These are phyloP conservation scores for Colletotrichum theobromicola DNA, from an alignment of 2,329 filamentous ascomycete genomes.

Conservation along the genomic window DNA sequence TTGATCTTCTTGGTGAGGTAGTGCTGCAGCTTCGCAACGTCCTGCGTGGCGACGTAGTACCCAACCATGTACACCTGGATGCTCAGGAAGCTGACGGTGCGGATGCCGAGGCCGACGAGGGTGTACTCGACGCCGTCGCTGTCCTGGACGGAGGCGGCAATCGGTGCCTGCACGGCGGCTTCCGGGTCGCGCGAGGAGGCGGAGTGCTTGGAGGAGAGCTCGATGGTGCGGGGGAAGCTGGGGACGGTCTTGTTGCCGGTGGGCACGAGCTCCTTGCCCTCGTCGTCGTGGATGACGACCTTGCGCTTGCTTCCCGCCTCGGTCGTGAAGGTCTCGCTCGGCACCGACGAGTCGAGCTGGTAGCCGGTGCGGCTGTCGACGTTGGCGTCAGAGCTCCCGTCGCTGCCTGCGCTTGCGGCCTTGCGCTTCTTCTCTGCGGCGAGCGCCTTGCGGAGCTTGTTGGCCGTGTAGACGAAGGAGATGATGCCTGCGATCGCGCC, in stretches of 20 bases:
- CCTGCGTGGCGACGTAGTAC: slow-evolving; percentile 84
- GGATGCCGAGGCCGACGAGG: slow-evolving; percentile 84
- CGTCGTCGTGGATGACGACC: slow-evolving; percentile 68
- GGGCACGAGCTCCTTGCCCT: slow-evolving; percentile 75
- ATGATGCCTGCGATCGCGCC: slow-evolving; percentile 56
- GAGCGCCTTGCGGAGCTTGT: slow-evolving; percentile 52
- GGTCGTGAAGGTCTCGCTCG: slow-evolving; percentile 51
- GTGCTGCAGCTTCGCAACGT: slow-evolving; percentile 81
- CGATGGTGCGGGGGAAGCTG: slow-evolving; percentile 76
- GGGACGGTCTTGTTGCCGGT: slow-evolving; percentile 84
- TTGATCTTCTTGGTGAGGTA: slow-evolving; percentile 79
- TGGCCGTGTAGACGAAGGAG: slow-evolving; percentile 56
- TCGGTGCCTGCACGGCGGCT: slow-evolving; percentile 33
- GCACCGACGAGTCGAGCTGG: slow-evolving; percentile 49
- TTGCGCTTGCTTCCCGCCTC: slow-evolving; percentile 58
- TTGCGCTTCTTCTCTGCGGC: slow-evolving; percentile 33
- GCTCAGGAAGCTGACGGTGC: slow-evolving; percentile 86
- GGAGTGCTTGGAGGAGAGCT: slow-evolving; percentile 52
- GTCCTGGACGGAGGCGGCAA: slow-evolving; percentile 40
- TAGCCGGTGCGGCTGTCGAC: neutral
- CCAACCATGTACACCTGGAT: slow-evolving; percentile 97
- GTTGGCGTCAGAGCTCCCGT: slow-evolving; percentile 21
- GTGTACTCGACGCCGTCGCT: slow-evolving; percentile 74
- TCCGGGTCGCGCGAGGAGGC: slow-evolving; percentile 20
- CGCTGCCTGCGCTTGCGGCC: slow-evolving; percentile 15